Percentiles rank a stretch among this genome's conserved stretches.
Conservation (phyloP, 495 filamentous ascomycete species). For the Margaritispora aquatica region DNA sequence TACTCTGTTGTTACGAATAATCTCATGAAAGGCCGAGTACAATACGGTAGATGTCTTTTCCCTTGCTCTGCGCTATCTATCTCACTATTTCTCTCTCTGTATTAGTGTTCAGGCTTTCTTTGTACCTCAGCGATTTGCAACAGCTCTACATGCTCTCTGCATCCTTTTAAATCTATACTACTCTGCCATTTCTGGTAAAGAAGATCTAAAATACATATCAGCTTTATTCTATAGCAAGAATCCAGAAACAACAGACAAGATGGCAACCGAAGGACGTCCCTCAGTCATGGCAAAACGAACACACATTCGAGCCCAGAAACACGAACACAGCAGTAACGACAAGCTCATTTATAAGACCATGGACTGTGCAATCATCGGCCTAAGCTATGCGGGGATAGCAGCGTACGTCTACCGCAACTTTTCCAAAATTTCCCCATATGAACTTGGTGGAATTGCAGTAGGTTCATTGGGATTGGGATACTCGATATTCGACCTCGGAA, state of each 20-base stretch:
- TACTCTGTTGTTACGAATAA: background rate
- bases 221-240: too few relatives aligned
- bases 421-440: background rate
- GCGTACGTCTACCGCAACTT: conserved; percentile 6
- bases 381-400: conserved; percentile 1
- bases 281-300: conserved; percentile 1
- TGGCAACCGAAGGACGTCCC: background rate
- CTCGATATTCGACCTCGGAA: background rate
- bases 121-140: background rate
- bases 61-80: background rate
- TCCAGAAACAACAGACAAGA: background rate
- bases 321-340: background rate
- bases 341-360: background rate
- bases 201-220: too few relatives aligned
- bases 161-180: background rate
- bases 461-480: background rate
- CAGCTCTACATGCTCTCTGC: background rate
- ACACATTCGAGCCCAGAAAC: conserved; percentile 4
- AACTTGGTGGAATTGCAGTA: background rate
- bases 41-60: background rate
- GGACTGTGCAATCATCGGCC: background rate
- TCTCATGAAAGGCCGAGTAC: background rate
- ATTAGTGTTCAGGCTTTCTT: too few relatives aligned
- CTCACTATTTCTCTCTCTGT: background rate
- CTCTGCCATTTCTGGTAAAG: background rate